Percentiles rank a stretch among this genome's conserved stretches.
Evolutionary conservation across 495 filamentous ascomycete genomes (phyloP).

Genomic region (Cenococcum geophilum): DNA sequence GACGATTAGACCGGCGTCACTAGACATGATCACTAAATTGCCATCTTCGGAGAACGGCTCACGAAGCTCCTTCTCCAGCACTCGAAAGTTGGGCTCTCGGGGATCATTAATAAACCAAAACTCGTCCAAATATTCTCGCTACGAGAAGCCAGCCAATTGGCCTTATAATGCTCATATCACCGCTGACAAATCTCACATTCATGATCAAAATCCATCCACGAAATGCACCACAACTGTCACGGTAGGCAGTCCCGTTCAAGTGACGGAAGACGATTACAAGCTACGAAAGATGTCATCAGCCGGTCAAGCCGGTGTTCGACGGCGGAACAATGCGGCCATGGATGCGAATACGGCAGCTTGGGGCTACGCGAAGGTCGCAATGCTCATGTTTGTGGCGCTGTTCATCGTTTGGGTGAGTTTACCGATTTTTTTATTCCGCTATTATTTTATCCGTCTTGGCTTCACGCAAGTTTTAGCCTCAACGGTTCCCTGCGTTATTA

Average conservation of each 20-base stretch:
- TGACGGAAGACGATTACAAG: neutral
- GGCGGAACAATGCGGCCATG: constrained; percentile 25
- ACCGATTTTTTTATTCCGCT: neutral
- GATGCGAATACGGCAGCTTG: constrained; percentile 49
- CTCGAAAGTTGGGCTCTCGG: constrained; percentile 7
- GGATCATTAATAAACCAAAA: neutral
- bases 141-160: neutral
- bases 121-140: neutral
- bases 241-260: neutral
- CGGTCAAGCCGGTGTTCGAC: neutral
- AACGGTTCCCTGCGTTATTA: no score
- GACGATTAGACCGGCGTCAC: constrained; percentile 19
- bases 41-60: constrained; percentile 11
- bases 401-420: constrained; percentile 67
- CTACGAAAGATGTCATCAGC: constrained; percentile 2
- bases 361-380: constrained; percentile 76
- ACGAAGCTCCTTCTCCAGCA: constrained; percentile 23
- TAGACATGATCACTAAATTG: constrained; percentile 7
- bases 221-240: neutral
- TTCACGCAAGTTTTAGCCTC: neutral
- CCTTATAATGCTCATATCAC: neutral
- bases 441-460: constrained; percentile 10
- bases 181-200: neutral
- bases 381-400: constrained; percentile 80
- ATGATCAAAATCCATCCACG: neutral